phyloP scores from a whole-genome alignment of 805 yeast species.

The Candida loeiensis region DNA sequence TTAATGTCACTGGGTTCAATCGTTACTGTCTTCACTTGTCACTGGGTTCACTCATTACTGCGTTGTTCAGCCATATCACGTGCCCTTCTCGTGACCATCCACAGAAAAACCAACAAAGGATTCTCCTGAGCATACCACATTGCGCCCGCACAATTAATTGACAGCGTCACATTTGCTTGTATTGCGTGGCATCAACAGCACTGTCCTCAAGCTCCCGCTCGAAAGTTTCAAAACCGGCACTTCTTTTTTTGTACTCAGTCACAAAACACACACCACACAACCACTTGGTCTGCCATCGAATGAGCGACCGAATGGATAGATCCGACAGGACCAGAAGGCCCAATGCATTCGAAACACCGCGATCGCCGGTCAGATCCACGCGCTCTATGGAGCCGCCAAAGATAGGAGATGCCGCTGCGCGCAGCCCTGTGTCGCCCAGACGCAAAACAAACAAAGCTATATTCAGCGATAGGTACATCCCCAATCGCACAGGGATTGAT shows the following conservation, averaged over 20 bases:
- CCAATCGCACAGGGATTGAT: slow-evolving; percentile 81
- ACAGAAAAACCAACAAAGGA: not conserved
- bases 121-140: not conserved
- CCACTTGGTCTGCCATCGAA: not conserved
- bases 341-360: slow-evolving; percentile 33
- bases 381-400: slow-evolving; percentile 36
- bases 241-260: too few species aligned
- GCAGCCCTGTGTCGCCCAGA: slow-evolving; percentile 46
- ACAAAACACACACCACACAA: not conserved
- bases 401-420: slow-evolving; percentile 24
- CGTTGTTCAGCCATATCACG: too few species aligned
- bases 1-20: too few species aligned
- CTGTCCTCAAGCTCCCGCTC: too few species aligned
- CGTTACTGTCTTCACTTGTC: too few species aligned
- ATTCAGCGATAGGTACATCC: slow-evolving; percentile 84
- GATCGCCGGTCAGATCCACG: slow-evolving; percentile 42
- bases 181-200: too few species aligned
- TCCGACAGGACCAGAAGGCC: not conserved
- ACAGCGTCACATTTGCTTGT: too few species aligned
- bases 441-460: slow-evolving; percentile 45
- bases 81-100: too few species aligned
- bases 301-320: slow-evolving; percentile 9
- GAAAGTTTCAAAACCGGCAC: too few species aligned
- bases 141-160: too few species aligned
- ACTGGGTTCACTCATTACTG: too few species aligned